phyloP scores from a whole-genome alignment of 1,284 basidiomycete species.

The Volvariella surrecta region DNA sequence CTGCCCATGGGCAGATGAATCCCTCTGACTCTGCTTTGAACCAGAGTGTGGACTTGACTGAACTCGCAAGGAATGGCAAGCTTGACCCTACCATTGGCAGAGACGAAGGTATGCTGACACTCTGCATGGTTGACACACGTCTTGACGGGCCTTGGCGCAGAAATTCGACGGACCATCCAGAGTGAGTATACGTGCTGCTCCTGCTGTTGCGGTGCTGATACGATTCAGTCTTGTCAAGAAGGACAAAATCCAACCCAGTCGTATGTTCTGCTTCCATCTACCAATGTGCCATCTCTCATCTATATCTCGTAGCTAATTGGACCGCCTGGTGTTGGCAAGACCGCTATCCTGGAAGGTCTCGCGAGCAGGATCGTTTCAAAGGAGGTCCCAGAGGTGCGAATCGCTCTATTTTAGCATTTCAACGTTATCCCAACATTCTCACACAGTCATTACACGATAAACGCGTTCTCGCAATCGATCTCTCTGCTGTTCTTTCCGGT shows the following conservation, averaged over 20 bases:
- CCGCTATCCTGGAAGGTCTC: constrained; percentile 87
- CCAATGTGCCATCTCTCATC: constrained; percentile 1
- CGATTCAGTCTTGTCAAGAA: constrained; percentile 57
- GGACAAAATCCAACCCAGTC: constrained; percentile 87
- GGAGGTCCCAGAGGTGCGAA: constrained; percentile 81
- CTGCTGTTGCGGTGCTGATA: constrained; percentile 12
- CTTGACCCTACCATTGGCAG: constrained; percentile 87
- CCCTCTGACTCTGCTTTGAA: constrained; percentile 1
- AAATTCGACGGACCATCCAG: constrained; percentile 87
- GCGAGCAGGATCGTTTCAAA: constrained; percentile 84
- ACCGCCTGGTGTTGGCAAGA: constrained; percentile 84
- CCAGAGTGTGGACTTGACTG: constrained; percentile 80
- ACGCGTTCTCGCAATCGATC: constrained; percentile 75
- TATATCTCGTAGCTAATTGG: constrained; percentile 50
- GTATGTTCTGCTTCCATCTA: constrained; percentile 28
- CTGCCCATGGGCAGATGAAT: neutral
- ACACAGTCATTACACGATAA: constrained; percentile 73
- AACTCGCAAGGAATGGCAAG: constrained; percentile 77
- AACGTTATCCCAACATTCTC: neutral
- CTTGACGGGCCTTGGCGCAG: constrained; percentile 25
- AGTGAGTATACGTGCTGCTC: constrained; percentile 37
- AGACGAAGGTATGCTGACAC: constrained; percentile 53
- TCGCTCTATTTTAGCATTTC: neutral
- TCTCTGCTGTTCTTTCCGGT: constrained; percentile 77
- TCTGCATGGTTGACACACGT: neutral